Percentiles rank a stretch among this genome's conserved stretches.
Conservation (phyloP, 768 basidiomycete genomes). For the Amanita phalloides region DNA sequence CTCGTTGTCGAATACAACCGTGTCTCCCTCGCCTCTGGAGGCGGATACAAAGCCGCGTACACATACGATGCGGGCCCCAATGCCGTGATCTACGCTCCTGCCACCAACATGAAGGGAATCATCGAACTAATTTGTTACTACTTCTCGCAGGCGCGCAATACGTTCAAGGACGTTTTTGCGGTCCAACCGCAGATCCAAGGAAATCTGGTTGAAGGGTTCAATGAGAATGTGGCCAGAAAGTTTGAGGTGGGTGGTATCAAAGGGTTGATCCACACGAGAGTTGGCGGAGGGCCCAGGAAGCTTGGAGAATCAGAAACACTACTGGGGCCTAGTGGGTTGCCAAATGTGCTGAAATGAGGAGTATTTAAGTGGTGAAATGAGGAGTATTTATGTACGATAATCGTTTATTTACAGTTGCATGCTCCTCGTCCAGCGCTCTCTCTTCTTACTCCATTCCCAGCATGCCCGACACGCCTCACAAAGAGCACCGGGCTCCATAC, state of each 20-base stretch:
- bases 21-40: slow-evolving; percentile 41
- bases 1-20: slow-evolving; percentile 92
- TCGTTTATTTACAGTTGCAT: neutral
- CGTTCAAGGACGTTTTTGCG: slow-evolving; percentile 69
- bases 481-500: neutral
- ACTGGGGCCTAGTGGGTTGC: slow-evolving; percentile 59
- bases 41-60: slow-evolving; percentile 79
- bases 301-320: slow-evolving; percentile 54
- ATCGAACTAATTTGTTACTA: slow-evolving; percentile 65
- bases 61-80: slow-evolving; percentile 99
- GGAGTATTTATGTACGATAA: neutral
- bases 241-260: slow-evolving; percentile 76
- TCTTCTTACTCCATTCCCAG: neutral
- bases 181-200: slow-evolving; percentile 40
- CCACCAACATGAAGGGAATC: slow-evolving; percentile 70
- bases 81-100: slow-evolving; percentile 88
- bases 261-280: slow-evolving; percentile 82
- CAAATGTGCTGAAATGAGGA: slow-evolving; percentile 36
- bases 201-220: slow-evolving; percentile 60
- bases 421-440: neutral
- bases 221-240: slow-evolving; percentile 61
- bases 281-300: slow-evolving; percentile 84
- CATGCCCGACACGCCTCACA: neutral
- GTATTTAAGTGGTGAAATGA: slow-evolving; percentile 28
- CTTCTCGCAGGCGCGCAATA: slow-evolving; percentile 70